phyloP scores from a whole-genome alignment of 257 asterid genomes.

The Nicotiana sylvestris region DNA sequence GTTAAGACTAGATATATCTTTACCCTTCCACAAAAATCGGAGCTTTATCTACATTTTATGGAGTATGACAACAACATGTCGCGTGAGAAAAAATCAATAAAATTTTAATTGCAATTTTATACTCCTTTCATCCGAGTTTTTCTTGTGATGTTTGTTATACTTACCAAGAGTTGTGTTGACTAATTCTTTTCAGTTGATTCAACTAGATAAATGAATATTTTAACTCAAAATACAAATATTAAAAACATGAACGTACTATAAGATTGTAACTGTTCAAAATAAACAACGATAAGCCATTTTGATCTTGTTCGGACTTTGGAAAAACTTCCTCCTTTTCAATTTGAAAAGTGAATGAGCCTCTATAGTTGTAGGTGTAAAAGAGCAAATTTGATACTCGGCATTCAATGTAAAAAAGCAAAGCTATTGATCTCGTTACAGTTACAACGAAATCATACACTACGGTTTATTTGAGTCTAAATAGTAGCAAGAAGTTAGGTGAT shows the following conservation, averaged over 20 bases:
- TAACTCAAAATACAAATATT: no score
- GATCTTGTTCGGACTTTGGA: no score
- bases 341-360: no score
- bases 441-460: neutral
- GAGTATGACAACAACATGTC: neutral
- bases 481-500: no score
- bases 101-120: neutral
- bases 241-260: no score
- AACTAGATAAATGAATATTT: no score
- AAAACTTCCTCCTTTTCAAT: no score
- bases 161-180: neutral
- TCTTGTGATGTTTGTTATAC: neutral
- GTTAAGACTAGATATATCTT: neutral
- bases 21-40: neutral
- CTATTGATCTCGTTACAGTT: neutral
- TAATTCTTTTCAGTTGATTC: no score
- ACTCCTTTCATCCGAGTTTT: neutral
- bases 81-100: neutral
- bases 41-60: neutral
- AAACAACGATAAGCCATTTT: no score
- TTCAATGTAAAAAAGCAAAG: neutral
- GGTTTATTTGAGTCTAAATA: neutral
- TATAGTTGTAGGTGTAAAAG: no score
- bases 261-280: no score
- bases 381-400: neutral